A percentile compares a stretch with the other conserved stretches of the same genome.
These are phyloP conservation scores for Prasinococcaceae sp. DNA, from an alignment of 139 green algal species.

Conservation along the genomic window DNA sequence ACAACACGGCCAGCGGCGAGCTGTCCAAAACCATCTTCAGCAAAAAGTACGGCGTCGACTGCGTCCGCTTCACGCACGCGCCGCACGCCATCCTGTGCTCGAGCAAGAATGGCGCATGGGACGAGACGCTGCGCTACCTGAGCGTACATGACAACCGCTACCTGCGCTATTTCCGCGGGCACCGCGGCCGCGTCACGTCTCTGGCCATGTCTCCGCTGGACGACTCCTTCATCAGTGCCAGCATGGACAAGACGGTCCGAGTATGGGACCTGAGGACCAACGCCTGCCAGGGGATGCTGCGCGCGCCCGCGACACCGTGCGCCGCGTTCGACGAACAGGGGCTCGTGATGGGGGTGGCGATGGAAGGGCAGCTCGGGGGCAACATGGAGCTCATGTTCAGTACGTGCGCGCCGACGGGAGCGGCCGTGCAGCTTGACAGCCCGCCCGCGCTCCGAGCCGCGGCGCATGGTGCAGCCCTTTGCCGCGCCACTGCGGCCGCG, in stretches of 20 bases:
- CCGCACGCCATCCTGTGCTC: slow-evolving; percentile 50
- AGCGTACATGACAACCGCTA: slow-evolving; percentile 67
- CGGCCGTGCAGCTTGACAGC: too few relatives aligned
- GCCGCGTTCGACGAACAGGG: slow-evolving; percentile 43
- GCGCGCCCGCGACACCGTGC: slow-evolving; percentile 1
- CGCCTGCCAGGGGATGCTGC: slow-evolving; percentile 43
- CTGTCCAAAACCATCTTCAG: slow-evolving; percentile 41
- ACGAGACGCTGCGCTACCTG: slow-evolving; percentile 64
- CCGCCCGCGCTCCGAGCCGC: too few relatives aligned
- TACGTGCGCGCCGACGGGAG: background rate
- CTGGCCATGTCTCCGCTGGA: slow-evolving; percentile 61
- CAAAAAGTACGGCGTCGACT: slow-evolving; percentile 68
- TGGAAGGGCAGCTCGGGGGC: slow-evolving; percentile 44
- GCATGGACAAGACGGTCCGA: slow-evolving; percentile 51
- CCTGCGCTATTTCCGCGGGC: slow-evolving; percentile 71
- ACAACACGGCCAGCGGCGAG: slow-evolving; percentile 47
- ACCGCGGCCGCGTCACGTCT: slow-evolving; percentile 50
- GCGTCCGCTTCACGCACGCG: slow-evolving; percentile 67
- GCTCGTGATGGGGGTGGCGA: slow-evolving; percentile 72
- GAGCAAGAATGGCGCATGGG: slow-evolving; percentile 54
- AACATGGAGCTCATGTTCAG: slow-evolving; percentile 40
- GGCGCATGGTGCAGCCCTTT: too few relatives aligned
- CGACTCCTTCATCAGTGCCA: slow-evolving; percentile 61
- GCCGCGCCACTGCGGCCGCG: too few relatives aligned
- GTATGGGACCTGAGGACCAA: slow-evolving; percentile 75